Conservation (phyloP, 2,329 filamentous ascomycete genomes). For the Beauveria asiatica region DNA sequence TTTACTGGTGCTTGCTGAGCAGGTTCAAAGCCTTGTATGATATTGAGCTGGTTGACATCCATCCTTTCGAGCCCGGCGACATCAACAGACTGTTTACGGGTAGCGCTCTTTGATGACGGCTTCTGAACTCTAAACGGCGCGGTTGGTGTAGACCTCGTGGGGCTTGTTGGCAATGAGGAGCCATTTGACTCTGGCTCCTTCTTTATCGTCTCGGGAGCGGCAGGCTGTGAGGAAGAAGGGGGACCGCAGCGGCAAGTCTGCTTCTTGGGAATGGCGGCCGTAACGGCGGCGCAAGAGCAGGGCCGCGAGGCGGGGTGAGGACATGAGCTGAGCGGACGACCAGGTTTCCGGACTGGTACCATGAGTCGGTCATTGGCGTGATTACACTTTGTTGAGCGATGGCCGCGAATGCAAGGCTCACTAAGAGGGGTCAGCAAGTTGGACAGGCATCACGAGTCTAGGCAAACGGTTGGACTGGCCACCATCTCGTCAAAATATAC, state of each 20-base stretch:
- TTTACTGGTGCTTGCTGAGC: constrained; percentile 18
- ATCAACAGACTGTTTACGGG: constrained; percentile 43
- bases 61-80: constrained; percentile 40
- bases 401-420: constrained; percentile 66
- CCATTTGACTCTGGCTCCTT: constrained; percentile 18
- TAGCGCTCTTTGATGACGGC: constrained; percentile 25
- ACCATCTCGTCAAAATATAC: constrained; percentile 21
- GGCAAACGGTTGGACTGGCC: background rate
- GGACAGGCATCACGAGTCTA: background rate
- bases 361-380: constrained; percentile 60
- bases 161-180: constrained; percentile 22
- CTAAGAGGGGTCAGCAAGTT: constrained; percentile 28
- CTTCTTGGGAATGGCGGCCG: constrained; percentile 52
- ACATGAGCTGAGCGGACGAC: constrained; percentile 60
- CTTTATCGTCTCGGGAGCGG: constrained; percentile 17
- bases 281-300: constrained; percentile 57
- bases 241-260: constrained; percentile 46
- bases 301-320: constrained; percentile 53
- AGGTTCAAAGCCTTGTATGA: constrained; percentile 28
- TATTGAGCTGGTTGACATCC: constrained; percentile 43
- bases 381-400: constrained; percentile 67
- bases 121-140: constrained; percentile 40
- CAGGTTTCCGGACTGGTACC: constrained; percentile 63
- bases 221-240: constrained; percentile 15
- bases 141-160: constrained; percentile 21